These are phyloP conservation scores for Oldenlandia corymbosa DNA, from an alignment of 257 asterid genomes.

Conservation along the genomic window DNA sequence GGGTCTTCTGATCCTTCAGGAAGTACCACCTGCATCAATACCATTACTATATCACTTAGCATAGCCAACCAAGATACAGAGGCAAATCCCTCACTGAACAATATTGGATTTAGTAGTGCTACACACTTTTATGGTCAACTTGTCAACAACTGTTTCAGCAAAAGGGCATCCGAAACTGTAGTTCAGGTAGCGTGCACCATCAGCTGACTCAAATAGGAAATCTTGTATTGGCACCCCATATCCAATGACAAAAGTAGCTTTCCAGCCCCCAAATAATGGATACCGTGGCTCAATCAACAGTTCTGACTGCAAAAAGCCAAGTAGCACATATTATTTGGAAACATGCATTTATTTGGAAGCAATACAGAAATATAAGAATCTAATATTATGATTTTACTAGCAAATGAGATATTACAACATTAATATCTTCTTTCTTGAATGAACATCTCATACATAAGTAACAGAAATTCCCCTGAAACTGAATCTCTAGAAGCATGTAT, in stretches of 20 bases:
- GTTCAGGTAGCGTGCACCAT: constrained; percentile 79
- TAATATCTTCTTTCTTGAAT: neutral
- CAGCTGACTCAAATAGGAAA: constrained; percentile 77
- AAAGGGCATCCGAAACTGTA: constrained; percentile 91
- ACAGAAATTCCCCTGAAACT: neutral
- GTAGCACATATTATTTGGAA: neutral
- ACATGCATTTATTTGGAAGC: neutral
- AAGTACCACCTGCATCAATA: constrained; percentile 68
- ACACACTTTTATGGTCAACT: constrained; percentile 72
- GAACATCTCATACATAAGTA: neutral
- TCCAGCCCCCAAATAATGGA: constrained; percentile 99
- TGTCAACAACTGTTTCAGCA: constrained; percentile 79
- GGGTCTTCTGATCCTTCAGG: constrained; percentile 94
- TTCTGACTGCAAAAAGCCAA: constrained; percentile 64
- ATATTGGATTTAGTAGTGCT: neutral
- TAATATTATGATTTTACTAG: too few relatives aligned
- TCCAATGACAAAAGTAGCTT: constrained; percentile 84
- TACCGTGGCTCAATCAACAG: constrained; percentile 88
- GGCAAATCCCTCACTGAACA: constrained; percentile 15
- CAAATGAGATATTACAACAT: neutral
- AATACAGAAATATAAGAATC: neutral
- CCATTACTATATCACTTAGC: constrained; percentile 15
- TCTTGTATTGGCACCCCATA: constrained; percentile 88
- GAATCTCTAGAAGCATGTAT: neutral
- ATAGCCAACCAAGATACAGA: constrained; percentile 10